Evolutionary conservation across 257 asterid species (phyloP).

Genomic region (Solanum sejunctum): DNA sequence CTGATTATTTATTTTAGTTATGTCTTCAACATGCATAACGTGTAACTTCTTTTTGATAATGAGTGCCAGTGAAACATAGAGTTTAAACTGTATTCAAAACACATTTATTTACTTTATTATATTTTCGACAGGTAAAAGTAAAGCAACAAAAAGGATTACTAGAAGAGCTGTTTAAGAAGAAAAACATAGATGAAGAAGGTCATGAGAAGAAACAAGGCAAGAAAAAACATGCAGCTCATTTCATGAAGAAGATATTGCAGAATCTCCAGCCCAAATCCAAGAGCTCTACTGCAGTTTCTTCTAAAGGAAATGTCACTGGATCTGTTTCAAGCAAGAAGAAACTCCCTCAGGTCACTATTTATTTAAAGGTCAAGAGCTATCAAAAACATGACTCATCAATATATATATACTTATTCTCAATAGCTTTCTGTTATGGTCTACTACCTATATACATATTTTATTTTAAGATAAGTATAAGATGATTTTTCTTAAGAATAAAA

Average conservation of each 20-base stretch:
- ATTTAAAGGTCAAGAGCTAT: neutral
- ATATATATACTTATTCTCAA: neutral
- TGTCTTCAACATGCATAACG: neutral
- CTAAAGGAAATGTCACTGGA: slow-evolving; percentile 26
- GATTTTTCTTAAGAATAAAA: too few relatives aligned
- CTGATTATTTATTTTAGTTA: too few relatives aligned
- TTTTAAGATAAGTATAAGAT: neutral
- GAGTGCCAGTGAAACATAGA: neutral
- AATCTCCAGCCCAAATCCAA: slow-evolving; percentile 30
- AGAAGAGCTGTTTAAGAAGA: slow-evolving; percentile 41
- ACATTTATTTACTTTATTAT: neutral
- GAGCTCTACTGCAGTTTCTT: slow-evolving; percentile 16
- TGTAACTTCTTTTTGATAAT: neutral
- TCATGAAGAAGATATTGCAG: slow-evolving; percentile 58
- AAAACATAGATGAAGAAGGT: slow-evolving; percentile 7
- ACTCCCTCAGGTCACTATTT: slow-evolving; percentile 53
- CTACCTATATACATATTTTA: neutral
- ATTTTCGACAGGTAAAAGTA: slow-evolving; percentile 1
- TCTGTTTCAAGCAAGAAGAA: slow-evolving; percentile 37
- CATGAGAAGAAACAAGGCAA: slow-evolving; percentile 20
- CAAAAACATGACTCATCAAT: neutral
- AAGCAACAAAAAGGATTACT: slow-evolving; percentile 43
- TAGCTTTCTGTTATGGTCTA: neutral
- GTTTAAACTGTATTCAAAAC: neutral
- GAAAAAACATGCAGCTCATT: slow-evolving; percentile 14